Evolutionary conservation across 768 basidiomycete genomes (phyloP).

Genomic region (Phlebiopsis gigantea): DNA sequence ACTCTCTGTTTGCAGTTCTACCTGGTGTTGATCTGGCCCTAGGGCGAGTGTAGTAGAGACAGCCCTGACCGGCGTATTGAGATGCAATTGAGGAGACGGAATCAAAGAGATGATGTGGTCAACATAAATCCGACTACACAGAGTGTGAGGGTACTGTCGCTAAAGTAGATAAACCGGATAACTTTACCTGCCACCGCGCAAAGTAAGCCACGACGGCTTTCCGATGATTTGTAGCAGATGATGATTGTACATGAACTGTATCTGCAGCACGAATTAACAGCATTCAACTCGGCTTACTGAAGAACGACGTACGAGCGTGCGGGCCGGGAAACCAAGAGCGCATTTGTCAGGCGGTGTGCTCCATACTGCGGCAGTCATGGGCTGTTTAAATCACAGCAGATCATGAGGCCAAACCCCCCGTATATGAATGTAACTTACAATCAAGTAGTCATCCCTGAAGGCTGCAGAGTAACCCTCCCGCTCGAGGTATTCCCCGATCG

Average conservation of each 20-base stretch:
- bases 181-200: slow-evolving; percentile 63
- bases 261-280: slow-evolving; percentile 25
- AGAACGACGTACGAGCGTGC: slow-evolving; percentile 43
- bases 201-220: slow-evolving; percentile 69
- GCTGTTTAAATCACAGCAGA: slow-evolving; percentile 3
- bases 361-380: slow-evolving; percentile 63
- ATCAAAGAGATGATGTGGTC: slow-evolving; percentile 52
- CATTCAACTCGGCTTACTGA: neutral
- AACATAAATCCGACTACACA: slow-evolving; percentile 57
- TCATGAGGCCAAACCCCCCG: neutral
- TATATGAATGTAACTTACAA: slow-evolving; percentile 39
- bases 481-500: slow-evolving; percentile 52
- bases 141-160: neutral
- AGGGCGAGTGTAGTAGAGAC: slow-evolving; percentile 28
- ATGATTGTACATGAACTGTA: slow-evolving; percentile 72
- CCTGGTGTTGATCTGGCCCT: slow-evolving; percentile 13
- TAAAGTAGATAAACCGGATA: neutral
- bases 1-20: slow-evolving; percentile 41
- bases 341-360: slow-evolving; percentile 70
- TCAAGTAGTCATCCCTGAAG: slow-evolving; percentile 71
- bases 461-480: slow-evolving; percentile 60
- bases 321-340: slow-evolving; percentile 64
- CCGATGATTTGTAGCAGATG: slow-evolving; percentile 66
- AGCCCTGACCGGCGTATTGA: slow-evolving; percentile 48
- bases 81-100: slow-evolving; percentile 47